Percentiles rank a stretch among this genome's conserved stretches.
Evolutionary conservation across 805 yeast genomes (phyloP).

Genomic region (Yarrowia sp.): DNA sequence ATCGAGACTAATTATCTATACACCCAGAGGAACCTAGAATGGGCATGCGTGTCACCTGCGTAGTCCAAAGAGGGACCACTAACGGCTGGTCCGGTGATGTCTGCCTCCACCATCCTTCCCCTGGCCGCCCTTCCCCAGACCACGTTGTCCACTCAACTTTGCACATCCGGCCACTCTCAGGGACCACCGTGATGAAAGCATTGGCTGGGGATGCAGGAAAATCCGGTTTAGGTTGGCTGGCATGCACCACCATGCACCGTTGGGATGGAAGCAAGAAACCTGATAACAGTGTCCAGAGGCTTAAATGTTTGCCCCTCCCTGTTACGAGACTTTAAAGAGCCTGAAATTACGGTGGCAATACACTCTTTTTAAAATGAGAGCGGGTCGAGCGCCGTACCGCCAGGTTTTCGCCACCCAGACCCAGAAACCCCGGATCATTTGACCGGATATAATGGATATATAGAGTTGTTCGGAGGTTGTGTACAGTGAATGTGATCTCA

Average conservation of each 20-base stretch:
- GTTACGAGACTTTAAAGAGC: conserved; percentile 3
- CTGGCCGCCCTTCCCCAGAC: background rate
- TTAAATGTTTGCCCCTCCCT: conserved; percentile 19
- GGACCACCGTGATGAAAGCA: conserved; percentile 31
- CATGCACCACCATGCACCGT: conserved; percentile 25
- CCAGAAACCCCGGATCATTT: conserved; percentile 4
- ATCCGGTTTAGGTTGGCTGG: conserved; percentile 2
- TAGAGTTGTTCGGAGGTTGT: conserved; percentile 12
- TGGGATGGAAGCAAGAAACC: conserved; percentile 34
- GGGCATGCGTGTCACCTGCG: conserved; percentile 20
- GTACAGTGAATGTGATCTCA: too few relatives aligned
- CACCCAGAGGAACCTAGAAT: conserved; percentile 13
- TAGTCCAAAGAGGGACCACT: background rate
- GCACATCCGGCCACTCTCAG: conserved; percentile 9
- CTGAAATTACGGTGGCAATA: conserved; percentile 17
- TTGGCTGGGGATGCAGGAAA: conserved; percentile 28
- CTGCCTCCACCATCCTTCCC: background rate
- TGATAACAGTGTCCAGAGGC: conserved; percentile 16
- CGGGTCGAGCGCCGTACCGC: background rate
- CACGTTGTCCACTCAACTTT: conserved; percentile 30
- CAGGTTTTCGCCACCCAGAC: background rate
- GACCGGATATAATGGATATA: conserved; percentile 15
- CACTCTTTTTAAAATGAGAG: background rate
- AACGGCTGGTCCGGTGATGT: background rate
- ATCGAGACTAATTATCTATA: too few relatives aligned